Evolutionary conservation across 176 grass and related monocot genomes (phyloP), one percentile per base, ranked within the genome.

Genomic region (Themeda triandra): DNA sequence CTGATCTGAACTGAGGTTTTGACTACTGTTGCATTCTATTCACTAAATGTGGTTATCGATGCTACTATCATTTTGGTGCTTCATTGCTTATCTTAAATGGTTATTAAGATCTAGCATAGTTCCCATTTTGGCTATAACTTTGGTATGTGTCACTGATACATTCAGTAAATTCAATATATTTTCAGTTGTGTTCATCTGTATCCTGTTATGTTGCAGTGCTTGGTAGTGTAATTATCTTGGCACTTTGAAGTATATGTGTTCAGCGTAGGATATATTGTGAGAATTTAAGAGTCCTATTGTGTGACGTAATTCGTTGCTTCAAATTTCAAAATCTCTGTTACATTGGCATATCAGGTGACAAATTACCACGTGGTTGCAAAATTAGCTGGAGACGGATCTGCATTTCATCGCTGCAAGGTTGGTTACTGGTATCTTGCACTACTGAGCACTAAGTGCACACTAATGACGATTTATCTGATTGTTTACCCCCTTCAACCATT

Each of bases 281-380:
- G 32, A 39, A 51, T 21, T 63, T 33, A 41, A 8, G 18, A 46
- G 44, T 60, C 11, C 46, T 71, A 8, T 79, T 42, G 56, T 6
- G 6, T n/a, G 2, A 62, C 69, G 15, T 28, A 82, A 35, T 58
- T 2, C 33, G 5, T 6, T 85, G 15, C 6, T 36, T 51, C 36
- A 31, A 83, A 24, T 79, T 63, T 73, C 24, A 44, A 58, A 18
- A 59, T 29, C 31, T 74, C 9, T 39, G 60, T 25, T 45, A 25
- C 25, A 10, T 51, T 80, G 30, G 8, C 49, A 48, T 29, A 33
- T 80, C 89, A 97, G 94, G 94, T 97, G 44, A 97, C 94, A 74
- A 97, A 97, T 90, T 94, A 97, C 75, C 94, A 94, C 40, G 94
- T 97, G 54, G 76, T 97, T 83, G 80, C 87, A 58, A 97, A 97